These are phyloP conservation scores for Diaporthe aspalathi DNA, from an alignment of 2,329 filamentous ascomycete species.

Conservation along the genomic window DNA sequence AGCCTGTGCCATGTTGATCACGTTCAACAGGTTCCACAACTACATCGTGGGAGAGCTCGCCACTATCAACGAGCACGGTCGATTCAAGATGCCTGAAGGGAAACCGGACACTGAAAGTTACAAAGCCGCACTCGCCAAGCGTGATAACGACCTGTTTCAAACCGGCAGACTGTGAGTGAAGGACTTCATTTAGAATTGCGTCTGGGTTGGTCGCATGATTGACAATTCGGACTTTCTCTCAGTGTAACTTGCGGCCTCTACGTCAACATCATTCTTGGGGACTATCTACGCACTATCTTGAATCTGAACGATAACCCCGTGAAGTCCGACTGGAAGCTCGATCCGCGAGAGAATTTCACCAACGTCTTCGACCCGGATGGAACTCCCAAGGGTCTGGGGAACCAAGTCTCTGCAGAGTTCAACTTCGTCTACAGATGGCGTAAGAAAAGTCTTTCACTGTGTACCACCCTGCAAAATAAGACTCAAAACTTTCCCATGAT, in stretches of 20 bases:
- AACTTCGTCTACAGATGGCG: conserved; percentile 14
- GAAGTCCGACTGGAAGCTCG: conserved; percentile 1
- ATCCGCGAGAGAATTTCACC: conserved; percentile 3
- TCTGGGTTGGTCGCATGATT: background rate
- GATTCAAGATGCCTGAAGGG: background rate
- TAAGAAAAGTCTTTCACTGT: background rate
- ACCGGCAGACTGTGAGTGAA: conserved; percentile 7
- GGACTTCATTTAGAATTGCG: background rate
- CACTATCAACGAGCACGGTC: background rate
- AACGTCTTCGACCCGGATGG: conserved; percentile 4
- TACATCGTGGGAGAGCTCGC: conserved; percentile 15
- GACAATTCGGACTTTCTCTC: background rate
- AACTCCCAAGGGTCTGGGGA: background rate
- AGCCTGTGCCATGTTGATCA: conserved; percentile 5
- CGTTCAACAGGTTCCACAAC: conserved; percentile 11
- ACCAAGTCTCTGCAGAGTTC: conserved; percentile 1
- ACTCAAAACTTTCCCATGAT: too few species aligned
- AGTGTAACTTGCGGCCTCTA: conserved; percentile 8
- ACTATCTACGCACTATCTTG: background rate
- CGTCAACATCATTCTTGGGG: background rate
- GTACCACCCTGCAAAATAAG: rapidly evolving
- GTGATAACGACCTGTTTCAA: conserved; percentile 5
- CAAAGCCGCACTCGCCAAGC: background rate
- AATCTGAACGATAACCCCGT: conserved; percentile 1
- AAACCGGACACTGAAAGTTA: background rate